Percentiles rank a stretch among this genome's conserved stretches.
phyloP scores from a whole-genome alignment of 2,329 filamentous ascomycete genomes.

The Calonectria honghensis region DNA sequence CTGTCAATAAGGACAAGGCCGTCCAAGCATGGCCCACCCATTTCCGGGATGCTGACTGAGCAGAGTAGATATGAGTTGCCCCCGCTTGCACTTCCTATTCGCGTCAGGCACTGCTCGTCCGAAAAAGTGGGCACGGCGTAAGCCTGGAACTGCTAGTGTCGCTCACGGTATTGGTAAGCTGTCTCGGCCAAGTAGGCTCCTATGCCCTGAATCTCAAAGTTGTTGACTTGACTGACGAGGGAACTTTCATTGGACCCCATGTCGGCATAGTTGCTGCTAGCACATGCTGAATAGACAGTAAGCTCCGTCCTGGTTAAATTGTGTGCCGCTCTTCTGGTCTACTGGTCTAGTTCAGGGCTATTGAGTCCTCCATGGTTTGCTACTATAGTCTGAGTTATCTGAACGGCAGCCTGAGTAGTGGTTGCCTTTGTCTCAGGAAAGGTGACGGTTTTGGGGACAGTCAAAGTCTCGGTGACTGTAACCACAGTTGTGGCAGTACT shows the following conservation, averaged over 20 bases:
- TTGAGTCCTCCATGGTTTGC: not conserved
- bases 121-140: too few species aligned
- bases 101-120: too few species aligned
- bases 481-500: not conserved
- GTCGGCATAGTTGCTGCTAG: not conserved
- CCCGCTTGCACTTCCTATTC: too few species aligned
- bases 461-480: not conserved
- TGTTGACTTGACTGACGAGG: not conserved
- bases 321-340: not conserved
- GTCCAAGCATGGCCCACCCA: too few species aligned
- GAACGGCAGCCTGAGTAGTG: not conserved
- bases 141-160: too few species aligned
- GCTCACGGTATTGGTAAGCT: too few species aligned
- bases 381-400: not conserved
- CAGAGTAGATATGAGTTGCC: not conserved
- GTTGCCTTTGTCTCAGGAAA: not conserved
- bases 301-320: not conserved
- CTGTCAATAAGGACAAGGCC: not conserved
- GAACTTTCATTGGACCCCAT: not conserved
- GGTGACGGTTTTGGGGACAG: not conserved
- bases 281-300: not conserved
- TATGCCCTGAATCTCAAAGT: not conserved
- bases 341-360: not conserved
- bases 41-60: not conserved
- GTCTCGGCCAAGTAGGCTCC: too few species aligned